A percentile compares a stretch with the other conserved stretches of the same genome.
phyloP scores from a whole-genome alignment of 2,329 filamentous ascomycete species.

The Chrysoporthe deuterocubensis region DNA sequence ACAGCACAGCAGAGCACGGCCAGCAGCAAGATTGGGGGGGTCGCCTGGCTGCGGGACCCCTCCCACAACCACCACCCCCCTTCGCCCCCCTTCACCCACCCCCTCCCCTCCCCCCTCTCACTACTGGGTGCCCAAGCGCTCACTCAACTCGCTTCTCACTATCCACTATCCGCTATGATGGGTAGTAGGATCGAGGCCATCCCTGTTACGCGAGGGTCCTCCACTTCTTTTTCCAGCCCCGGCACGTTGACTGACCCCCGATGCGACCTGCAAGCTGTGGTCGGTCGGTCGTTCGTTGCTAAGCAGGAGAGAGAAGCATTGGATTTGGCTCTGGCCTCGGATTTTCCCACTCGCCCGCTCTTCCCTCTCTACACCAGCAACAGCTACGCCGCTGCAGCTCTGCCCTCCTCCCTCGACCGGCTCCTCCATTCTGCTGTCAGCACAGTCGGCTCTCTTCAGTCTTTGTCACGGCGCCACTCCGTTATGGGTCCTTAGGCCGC shows the following conservation, averaged over 20 bases:
- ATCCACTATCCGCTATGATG: not conserved
- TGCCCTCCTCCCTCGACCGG: slow-evolving; percentile 17
- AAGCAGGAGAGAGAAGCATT: slow-evolving; percentile 16
- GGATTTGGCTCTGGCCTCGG: slow-evolving; percentile 16
- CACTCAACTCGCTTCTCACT: not conserved
- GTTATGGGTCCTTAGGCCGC: slow-evolving; percentile 18
- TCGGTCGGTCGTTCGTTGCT: slow-evolving; percentile 14
- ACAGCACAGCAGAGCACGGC: too few relatives aligned
- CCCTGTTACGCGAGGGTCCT: slow-evolving; percentile 15
- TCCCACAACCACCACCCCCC: too few relatives aligned
- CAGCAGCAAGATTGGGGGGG: not conserved
- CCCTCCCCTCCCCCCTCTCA: not conserved
- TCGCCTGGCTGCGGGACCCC: too few relatives aligned
- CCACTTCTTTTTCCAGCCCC: slow-evolving; percentile 15
- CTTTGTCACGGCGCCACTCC: slow-evolving; percentile 2
- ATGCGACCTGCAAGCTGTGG: slow-evolving; percentile 16
- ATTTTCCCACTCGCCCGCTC: slow-evolving; percentile 27
- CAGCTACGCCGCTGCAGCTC: slow-evolving; percentile 11
- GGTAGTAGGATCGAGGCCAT: slow-evolving; percentile 2
- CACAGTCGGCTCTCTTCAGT: slow-evolving; percentile 14
- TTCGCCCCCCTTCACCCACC: too few relatives aligned
- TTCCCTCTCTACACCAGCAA: slow-evolving; percentile 15
- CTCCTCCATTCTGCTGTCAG: slow-evolving; percentile 12
- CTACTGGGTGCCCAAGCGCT: not conserved
- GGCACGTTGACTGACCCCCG: slow-evolving; percentile 24